Evolutionary conservation across 495 filamentous ascomycete genomes (phyloP), one percentile per base, ranked within the genome.

Genomic region (Xylaria grammica): DNA sequence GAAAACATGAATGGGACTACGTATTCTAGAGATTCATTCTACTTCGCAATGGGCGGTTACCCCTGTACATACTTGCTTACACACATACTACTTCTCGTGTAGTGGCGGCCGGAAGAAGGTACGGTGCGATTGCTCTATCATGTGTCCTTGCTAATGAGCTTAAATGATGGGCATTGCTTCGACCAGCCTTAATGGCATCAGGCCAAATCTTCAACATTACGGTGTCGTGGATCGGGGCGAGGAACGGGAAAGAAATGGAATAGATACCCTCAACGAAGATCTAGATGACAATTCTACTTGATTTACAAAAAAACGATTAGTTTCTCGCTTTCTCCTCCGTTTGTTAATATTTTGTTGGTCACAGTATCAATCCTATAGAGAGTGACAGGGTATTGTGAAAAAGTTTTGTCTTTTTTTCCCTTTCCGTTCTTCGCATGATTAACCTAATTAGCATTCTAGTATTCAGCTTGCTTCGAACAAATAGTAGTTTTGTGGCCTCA

Each of bases 191-290:
- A n/a, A n/a, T 44, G 17, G 17, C 26, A 30, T 24, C 32, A 44
- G 38, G 17, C 38, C 38, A 24, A 8, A 4, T 57, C 49, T 61
- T 61, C 58, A 61, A 61, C 58, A 61, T 48, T 19, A 29, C 42
- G 24, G n/a, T 27, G 40, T 46, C 38, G 40, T 58, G 24, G 55
- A 10, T 42, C 13, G 13, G 13, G 40, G 17, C 15, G 13, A 17
- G 15, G 17, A 42, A 17, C 7, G 40, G 3, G 22, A 19, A 48
- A 48, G 38, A 19, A 30, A 34, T 30, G 27, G 27, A 48, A 48
- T 63, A 63, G 61, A 63, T 63, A 63, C 61, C 61, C 61, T 63
- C 61, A 63, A 63, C 61, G 61, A 63, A 56, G 17, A 63, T 63
- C 61, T 63, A 63, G 61, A 53, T 20, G 30, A 22, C 51, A 34